A percentile compares a stretch with the other conserved stretches of the same genome.
phyloP scores from a whole-genome alignment of 306 rosid species.

The Sicyos baderoa region DNA sequence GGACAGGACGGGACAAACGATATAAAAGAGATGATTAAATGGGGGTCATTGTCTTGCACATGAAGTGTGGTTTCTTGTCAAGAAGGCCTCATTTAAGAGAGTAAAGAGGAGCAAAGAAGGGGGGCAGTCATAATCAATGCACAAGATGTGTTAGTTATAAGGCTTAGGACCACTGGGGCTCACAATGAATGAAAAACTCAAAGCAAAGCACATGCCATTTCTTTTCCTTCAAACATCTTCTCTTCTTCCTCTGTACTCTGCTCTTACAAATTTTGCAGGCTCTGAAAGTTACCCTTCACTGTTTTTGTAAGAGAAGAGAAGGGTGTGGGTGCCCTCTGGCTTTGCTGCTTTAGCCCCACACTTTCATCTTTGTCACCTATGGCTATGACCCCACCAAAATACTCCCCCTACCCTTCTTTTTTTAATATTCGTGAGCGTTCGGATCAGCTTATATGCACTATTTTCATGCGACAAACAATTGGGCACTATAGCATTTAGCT shows the following conservation, averaged over 20 bases:
- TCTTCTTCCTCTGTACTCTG: slow-evolving; percentile 14
- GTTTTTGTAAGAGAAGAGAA: not conserved
- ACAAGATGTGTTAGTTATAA: slow-evolving; percentile 6
- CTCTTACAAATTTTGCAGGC: not conserved
- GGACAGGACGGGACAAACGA: too few relatives aligned
- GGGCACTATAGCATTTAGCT: too few relatives aligned
- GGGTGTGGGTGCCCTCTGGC: not conserved
- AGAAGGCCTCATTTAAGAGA: slow-evolving; percentile 8
- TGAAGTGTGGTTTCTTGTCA: not conserved
- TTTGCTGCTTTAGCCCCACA: not conserved
- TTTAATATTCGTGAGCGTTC: too few relatives aligned
- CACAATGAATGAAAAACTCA: not conserved
- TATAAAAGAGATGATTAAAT: not conserved
- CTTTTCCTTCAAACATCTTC: not conserved
- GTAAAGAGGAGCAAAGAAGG: not conserved
- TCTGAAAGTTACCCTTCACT: slow-evolving; percentile 13
- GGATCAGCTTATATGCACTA: too few relatives aligned
- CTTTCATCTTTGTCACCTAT: not conserved
- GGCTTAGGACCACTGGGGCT: slow-evolving; percentile 12
- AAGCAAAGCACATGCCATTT: slow-evolving; percentile 17
- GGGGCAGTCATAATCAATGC: slow-evolving; percentile 13
- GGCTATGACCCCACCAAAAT: slow-evolving; percentile 11
- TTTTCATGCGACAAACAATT: too few relatives aligned
- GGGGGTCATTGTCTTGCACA: slow-evolving; percentile 15
- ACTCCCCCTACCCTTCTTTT: not conserved